phyloP scores from a whole-genome alignment of 139 green algal genomes.

The Chlamydomonas asymmetrica region DNA sequence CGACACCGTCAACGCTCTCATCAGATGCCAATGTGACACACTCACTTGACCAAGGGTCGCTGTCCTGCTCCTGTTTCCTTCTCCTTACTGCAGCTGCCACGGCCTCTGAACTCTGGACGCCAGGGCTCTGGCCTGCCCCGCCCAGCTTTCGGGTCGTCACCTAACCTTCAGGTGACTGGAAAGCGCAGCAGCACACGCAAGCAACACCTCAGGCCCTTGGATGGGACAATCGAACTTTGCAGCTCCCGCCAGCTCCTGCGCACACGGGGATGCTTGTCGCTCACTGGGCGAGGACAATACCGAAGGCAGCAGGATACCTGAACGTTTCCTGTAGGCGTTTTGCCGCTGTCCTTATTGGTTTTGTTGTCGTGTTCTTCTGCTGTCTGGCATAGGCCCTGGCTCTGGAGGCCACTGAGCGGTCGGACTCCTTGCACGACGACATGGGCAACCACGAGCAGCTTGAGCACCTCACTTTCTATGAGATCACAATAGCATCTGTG shows the following conservation, averaged over 20 bases:
- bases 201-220: too few species aligned
- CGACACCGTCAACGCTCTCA: background rate
- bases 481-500: slow-evolving; percentile 89
- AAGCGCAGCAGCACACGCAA: background rate
- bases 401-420: slow-evolving; percentile 70
- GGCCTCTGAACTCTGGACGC: too few species aligned
- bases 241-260: too few species aligned
- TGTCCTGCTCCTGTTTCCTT: background rate
- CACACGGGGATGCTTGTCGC: too few species aligned
- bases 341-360: too few species aligned
- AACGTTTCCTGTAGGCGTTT: too few species aligned
- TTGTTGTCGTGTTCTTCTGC: too few species aligned
- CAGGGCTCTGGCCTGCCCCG: slow-evolving; percentile 39
- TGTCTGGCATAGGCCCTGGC: slow-evolving; percentile 61
- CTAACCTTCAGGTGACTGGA: slow-evolving; percentile 85
- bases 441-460: background rate
- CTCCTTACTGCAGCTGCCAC: too few species aligned
- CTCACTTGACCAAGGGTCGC: slow-evolving; percentile 1
- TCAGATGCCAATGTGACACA: background rate
- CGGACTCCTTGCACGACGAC: background rate
- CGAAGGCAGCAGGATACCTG: too few species aligned
- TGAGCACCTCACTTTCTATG: slow-evolving; percentile 73
- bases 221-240: too few species aligned
- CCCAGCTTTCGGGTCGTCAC: slow-evolving; percentile 90
- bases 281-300: too few species aligned